Evolutionary conservation across 1,284 basidiomycete species (phyloP).

Genomic region (Ustilago loliicola): DNA sequence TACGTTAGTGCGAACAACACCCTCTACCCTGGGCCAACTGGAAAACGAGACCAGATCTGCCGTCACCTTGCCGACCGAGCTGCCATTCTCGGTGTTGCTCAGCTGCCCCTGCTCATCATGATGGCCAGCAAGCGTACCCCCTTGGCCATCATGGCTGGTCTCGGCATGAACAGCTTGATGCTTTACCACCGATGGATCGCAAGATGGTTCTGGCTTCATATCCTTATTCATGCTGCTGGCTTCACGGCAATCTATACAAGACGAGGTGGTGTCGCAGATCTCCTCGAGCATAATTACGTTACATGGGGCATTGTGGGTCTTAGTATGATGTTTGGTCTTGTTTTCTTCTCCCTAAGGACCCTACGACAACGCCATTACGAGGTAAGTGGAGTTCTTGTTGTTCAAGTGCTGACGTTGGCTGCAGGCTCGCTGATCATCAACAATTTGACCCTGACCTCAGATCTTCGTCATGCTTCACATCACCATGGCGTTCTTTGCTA

Average conservation of each 20-base stretch:
- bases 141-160: constrained; percentile 58
- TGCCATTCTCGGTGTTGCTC: constrained; percentile 58
- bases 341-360: constrained; percentile 39
- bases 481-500: constrained; percentile 59
- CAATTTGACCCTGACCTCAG: constrained; percentile 24
- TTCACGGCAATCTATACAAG: constrained; percentile 33
- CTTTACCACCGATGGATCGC: constrained; percentile 70
- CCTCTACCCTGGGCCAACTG: constrained; percentile 29
- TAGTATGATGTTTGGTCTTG: constrained; percentile 43
- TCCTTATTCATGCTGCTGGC: constrained; percentile 57
- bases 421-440: background rate
- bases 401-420: constrained; percentile 10
- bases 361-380: constrained; percentile 49
- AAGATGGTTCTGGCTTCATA: constrained; percentile 58
- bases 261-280: constrained; percentile 7
- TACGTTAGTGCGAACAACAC: constrained; percentile 20
- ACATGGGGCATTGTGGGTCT: constrained; percentile 60
- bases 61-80: constrained; percentile 63
- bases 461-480: constrained; percentile 65
- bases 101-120: constrained; percentile 66
- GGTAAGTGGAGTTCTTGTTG: constrained; percentile 17
- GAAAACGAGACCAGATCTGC: constrained; percentile 33
- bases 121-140: constrained; percentile 69
- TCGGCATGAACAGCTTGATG: constrained; percentile 65
- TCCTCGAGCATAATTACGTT: constrained; percentile 57